Evolutionary conservation across 352 stramenopile species (phyloP), one percentile per base, ranked within the genome.

Genomic region (Pythium aristosporum): DNA sequence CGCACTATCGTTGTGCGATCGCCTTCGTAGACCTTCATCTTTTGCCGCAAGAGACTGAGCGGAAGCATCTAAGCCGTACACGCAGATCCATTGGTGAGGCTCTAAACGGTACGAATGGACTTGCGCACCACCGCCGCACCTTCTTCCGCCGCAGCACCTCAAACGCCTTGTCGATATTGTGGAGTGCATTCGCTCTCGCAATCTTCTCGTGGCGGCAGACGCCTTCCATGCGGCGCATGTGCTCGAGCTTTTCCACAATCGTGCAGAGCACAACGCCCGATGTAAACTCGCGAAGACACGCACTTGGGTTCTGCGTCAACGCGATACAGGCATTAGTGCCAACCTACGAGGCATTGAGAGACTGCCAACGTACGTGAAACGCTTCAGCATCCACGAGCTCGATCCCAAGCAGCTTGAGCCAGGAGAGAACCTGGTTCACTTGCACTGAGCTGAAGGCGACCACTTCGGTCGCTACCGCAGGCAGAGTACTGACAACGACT

Each of bases 151-250:
- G 73, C 1, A 92, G 65, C 21, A 90, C 79, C 16, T 61, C 62
- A 1, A 91, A 65, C 16, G 77, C 83, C 44, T 92, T 92, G 32
- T 57, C 65, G 43, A 92, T 88, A 58, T 92, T 92, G 73, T 92
- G 76, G 28, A 92, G 61, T 1, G 79, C 69, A n/a, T 78, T 82
- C 10, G 83, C 78, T 68, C 76, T 85, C 37, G 73, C 73, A 25
- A 76, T 48, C 15, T 61, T 57, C 3, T 76, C 60, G 21, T 77
- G 44, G 16, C 66, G 66, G 42, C 66, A 69, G 43, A 88, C 56
- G 6, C 83, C 83, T 47, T 82, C 71, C 21, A 91, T 80, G 25
- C 56, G 56, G n/a, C 83, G 79, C 73, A 92, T 77, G 67, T 80
- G 65, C 65, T 92, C 81, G 9, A 88, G 73, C 20, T 80, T 85